Base-by-base conservation (phyloP, 148 eudicot genomes). In the Rhododendron griersonianum region DNA sequence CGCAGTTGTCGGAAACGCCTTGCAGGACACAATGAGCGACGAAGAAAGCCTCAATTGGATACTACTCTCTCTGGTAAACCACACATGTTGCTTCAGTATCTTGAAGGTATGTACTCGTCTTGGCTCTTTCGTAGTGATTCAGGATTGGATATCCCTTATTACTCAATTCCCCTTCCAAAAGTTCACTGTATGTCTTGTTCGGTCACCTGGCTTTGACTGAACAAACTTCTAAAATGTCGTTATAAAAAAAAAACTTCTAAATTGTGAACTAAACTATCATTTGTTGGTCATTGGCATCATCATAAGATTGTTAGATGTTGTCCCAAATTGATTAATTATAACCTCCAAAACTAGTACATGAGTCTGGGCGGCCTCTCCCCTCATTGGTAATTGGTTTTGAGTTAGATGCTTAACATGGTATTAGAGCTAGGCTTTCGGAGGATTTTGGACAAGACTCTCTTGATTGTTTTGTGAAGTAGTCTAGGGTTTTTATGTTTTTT, bases 1-100 rank as follows among this genome's bases (percentile, higher is more conserved):
- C 95, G 98, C 77, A 96, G 99, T 84, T 96, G 99, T 84, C 96
- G 98, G 79, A 95, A 92, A 87, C 95, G 99, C 55, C 98, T 96
- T 81, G 98, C 98, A 30, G 95, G 95, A 44, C 99, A 96, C 84
- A 96, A 96, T 84, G 93, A 95, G 88, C 93, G 99, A 23, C 87
- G 99, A 80, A 90, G 89, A 74, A 78, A 91, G 88, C 85, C 80
- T 88, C 47, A 71, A 71, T 33, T 71, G 39, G 76, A 71, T 71
- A 71, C 7, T 71, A 33, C 41, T 59, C 51, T 84, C 23, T 51
- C 91, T 19, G 87, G 91, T 86, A 85, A 90, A 90, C 50, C 44
- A 83, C 90, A 86, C 73, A 90, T 87, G 87, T 59, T 88, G 47
- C 86, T 91, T 85, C 74, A 78, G 53, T 81, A 88, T 83, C 85